Evolutionary conservation across 2,329 filamentous ascomycete species (phyloP).

Genomic region (Dryadomyces quercus-mongolicae): DNA sequence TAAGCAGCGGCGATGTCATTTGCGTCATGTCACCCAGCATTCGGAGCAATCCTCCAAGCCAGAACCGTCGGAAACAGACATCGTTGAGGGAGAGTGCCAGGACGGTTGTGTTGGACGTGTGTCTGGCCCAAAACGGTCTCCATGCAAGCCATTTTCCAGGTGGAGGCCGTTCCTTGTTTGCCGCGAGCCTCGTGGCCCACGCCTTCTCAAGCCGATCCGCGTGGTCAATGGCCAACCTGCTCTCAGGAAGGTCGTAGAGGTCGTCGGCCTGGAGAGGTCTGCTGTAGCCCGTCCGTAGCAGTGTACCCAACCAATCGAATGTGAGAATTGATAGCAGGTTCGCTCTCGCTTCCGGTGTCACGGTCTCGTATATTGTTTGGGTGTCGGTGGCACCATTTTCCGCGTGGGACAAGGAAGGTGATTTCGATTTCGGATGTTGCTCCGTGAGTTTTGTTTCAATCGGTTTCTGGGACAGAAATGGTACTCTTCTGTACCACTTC

Average conservation of each 20-base stretch:
- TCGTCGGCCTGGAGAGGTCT: conserved; percentile 15
- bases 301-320: conserved; percentile 14
- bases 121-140: conserved; percentile 17
- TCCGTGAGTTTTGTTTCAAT: conserved; percentile 13
- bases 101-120: conserved; percentile 15
- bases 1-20: conserved; percentile 15
- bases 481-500: conserved; percentile 20
- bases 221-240: conserved; percentile 10
- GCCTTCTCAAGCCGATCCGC: conserved; percentile 13
- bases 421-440: background rate
- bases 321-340: conserved; percentile 13
- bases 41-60: conserved; percentile 17
- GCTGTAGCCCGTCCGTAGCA: conserved; percentile 13
- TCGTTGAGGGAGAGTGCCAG: conserved; percentile 18
- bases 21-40: conserved; percentile 16
- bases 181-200: conserved; percentile 13
- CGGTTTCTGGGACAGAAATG: conserved; percentile 16
- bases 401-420: background rate
- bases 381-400: conserved; percentile 2
- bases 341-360: conserved; percentile 12
- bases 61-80: conserved; percentile 19
- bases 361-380: conserved; percentile 2
- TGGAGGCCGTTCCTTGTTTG: conserved; percentile 6
- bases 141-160: conserved; percentile 4
- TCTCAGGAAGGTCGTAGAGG: conserved; percentile 9